Conservation (phyloP, 306 rosid genomes). For the Casuarina glauca region DNA sequence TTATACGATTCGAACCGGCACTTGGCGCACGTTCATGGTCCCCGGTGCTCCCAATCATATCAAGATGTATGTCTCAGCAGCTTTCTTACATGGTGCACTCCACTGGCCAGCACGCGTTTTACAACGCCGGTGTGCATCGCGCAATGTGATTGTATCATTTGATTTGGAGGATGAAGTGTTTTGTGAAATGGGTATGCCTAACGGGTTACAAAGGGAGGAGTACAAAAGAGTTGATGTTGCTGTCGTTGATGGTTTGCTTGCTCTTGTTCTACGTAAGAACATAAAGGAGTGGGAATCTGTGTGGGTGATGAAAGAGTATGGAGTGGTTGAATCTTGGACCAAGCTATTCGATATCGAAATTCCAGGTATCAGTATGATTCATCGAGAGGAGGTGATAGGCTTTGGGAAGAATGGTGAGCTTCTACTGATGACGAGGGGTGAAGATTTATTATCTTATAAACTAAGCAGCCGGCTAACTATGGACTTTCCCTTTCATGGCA, state of each 20-base stretch:
- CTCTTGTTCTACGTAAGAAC: neutral
- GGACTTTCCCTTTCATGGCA: neutral
- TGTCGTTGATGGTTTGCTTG: neutral
- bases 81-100: too few species aligned
- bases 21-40: neutral
- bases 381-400: too few species aligned
- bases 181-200: neutral
- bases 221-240: neutral
- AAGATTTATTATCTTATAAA: neutral
- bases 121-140: neutral
- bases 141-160: neutral
- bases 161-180: neutral
- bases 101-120: neutral
- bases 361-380: neutral
- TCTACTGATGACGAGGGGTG: neutral
- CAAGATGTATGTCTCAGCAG: too few species aligned
- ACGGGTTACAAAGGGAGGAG: neutral
- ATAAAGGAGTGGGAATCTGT: neutral
- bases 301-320: neutral
- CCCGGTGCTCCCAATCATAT: too few species aligned
- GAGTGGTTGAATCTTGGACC: neutral
- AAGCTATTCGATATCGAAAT: neutral
- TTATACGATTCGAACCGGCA: neutral
- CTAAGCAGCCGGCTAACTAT: neutral
- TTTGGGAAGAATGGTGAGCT: neutral